Evolutionary conservation across 768 basidiomycete species (phyloP).

Genomic region (Boletus subparvulus): DNA sequence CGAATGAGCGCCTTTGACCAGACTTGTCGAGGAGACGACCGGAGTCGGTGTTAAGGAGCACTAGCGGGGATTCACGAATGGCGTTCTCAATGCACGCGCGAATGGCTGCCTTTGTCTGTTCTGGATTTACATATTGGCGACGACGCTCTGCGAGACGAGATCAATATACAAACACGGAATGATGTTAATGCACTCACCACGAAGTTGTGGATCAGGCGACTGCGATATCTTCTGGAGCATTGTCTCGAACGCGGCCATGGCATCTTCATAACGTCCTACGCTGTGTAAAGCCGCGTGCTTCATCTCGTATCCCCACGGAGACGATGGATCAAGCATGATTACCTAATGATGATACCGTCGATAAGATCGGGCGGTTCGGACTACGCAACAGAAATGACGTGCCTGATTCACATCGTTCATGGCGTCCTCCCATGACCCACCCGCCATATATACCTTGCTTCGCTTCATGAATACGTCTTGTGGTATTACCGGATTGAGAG

Average conservation of each 20-base stretch:
- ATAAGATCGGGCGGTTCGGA: not conserved
- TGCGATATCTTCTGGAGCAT: slow-evolving; percentile 3
- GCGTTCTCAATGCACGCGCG: not conserved
- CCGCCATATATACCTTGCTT: not conserved
- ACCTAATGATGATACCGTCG: not conserved
- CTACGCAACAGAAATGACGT: not conserved
- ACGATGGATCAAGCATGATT: not conserved
- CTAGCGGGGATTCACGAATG: not conserved
- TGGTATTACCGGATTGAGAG: too few relatives aligned
- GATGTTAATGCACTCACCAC: not conserved
- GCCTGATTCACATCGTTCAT: not conserved
- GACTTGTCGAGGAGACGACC: slow-evolving; percentile 2
- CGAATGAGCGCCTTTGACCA: not conserved
- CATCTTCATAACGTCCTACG: not conserved
- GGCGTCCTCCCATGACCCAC: not conserved
- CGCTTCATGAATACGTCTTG: too few relatives aligned
- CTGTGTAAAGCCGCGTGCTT: not conserved
- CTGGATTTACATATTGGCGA: not conserved
- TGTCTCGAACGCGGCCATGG: not conserved
- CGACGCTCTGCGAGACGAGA: not conserved
- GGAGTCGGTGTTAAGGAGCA: slow-evolving; percentile 5
- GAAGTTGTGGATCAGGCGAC: not conserved
- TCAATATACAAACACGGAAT: not conserved
- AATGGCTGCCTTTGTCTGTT: not conserved
- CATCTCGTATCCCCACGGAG: not conserved